phyloP scores from a whole-genome alignment of 2,329 filamentous ascomycete species.

The Aspergillus nomiae region DNA sequence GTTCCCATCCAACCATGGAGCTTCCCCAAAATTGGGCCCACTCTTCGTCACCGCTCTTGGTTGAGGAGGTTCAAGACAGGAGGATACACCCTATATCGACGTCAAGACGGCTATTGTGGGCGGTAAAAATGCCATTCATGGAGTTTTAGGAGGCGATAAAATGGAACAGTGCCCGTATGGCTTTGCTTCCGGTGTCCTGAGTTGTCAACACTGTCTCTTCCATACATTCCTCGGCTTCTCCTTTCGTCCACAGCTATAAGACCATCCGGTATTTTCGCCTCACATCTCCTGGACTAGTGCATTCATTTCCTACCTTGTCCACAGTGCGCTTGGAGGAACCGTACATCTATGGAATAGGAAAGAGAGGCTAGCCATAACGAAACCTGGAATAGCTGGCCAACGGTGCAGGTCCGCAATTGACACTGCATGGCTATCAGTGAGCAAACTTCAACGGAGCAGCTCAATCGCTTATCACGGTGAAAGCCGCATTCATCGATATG shows the following conservation, averaged over 20 bases:
- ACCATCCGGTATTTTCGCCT: not conserved
- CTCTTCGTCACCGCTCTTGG: not conserved
- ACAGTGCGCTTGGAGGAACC: no score
- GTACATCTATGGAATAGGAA: not conserved
- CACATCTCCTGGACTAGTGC: not conserved
- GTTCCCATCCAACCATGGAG: not conserved
- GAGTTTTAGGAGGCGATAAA: not conserved
- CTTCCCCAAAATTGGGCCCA: not conserved
- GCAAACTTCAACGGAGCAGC: not conserved
- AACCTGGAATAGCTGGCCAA: not conserved
- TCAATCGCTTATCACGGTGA: not conserved
- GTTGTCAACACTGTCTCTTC: not conserved
- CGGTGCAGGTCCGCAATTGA: not conserved
- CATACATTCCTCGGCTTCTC: not conserved
- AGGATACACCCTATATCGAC: constrained; percentile 4
- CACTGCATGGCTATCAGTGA: not conserved
- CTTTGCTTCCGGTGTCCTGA: not conserved
- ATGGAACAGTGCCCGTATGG: not conserved
- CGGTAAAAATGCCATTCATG: constrained; percentile 2
- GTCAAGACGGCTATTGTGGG: constrained; percentile 10
- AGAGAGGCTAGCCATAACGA: not conserved
- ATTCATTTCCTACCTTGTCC: not conserved
- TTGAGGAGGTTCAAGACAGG: not conserved
- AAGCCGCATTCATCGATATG: not conserved
- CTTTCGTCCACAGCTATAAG: not conserved